Evolutionary conservation across 495 filamentous ascomycete species (phyloP).

Genomic region (Trichoderma gamsii): DNA sequence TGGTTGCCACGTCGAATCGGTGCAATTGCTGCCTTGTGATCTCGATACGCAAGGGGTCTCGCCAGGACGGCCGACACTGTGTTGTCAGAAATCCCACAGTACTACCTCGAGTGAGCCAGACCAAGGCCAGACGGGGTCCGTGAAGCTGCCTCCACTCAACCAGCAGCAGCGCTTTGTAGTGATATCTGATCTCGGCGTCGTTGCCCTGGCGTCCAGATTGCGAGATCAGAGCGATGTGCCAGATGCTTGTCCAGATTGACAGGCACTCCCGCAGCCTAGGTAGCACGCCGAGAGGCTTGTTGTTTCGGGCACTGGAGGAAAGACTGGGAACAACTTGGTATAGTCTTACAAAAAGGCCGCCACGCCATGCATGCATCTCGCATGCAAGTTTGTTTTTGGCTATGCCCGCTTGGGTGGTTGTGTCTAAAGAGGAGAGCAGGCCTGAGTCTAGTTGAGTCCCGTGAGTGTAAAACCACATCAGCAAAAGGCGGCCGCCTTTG

Average conservation of each 20-base stretch:
- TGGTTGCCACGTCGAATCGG: neutral
- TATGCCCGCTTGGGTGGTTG: neutral
- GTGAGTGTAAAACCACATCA: neutral
- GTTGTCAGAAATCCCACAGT: neutral
- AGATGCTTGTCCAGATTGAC: neutral
- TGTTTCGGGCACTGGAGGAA: neutral
- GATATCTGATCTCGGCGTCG: constrained; percentile 8
- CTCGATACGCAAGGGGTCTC: constrained; percentile 9
- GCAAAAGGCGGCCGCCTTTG: neutral
- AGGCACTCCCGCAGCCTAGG: neutral
- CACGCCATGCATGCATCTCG: neutral
- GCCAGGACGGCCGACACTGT: neutral
- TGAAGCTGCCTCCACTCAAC: neutral
- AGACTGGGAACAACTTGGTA: too few relatives aligned
- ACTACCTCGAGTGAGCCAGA: neutral
- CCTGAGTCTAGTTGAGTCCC: neutral
- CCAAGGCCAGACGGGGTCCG: neutral
- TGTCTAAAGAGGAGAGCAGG: neutral
- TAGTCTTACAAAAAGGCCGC: neutral
- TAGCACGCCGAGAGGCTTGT: neutral
- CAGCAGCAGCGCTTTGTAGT: neutral
- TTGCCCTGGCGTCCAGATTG: neutral
- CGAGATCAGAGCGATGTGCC: neutral
- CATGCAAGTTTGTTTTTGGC: constrained; percentile 4
- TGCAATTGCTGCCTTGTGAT: neutral